Base-by-base conservation (phyloP, 148 eudicot species). In the Camellia lanceoleosa region DNA sequence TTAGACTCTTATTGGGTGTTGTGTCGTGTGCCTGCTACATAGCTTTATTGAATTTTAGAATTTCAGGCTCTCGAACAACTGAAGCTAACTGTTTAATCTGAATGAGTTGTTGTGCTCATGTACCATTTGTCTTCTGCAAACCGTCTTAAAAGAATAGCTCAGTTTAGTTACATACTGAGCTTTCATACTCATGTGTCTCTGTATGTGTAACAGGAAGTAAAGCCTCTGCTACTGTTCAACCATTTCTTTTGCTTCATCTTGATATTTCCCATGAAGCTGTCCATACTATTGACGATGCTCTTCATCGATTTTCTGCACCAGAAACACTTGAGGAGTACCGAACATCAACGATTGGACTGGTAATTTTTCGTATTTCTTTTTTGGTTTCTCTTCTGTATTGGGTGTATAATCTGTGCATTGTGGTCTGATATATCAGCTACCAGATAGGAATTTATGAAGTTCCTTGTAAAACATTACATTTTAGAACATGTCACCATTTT, bases 211-310 rank as follows among this genome's bases (percentile, higher is more conserved):
- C 89, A 95, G 99, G 97, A 78, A 95, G 82, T 82, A 95, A 88
- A 85, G 90, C 87, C 55, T 95, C 99, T 73, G 97, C 90, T 56
- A 95, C 99, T 72, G 80, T 92, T 73, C 97, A 95, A 63, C 99
- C 97, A 77, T 95, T 89, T 86, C 89, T 91, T 49, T 85, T 91
- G 81, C 92, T 91, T 68, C 94, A 91, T 78, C 89, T 91, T 73
- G 92, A 91, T 75, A 91, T 91, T 77, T 85, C 86, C 23, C 86
- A 89, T n/a, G 94, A 91, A 78, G 86, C 87, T 83, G 89, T 89
- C 79, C 81, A 78, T 71, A 85, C 83, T 56, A 91, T 91, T 80
- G 92, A 91, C 82, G 89, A 91, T 80, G 94, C 94, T 43, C 91
- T 91, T 73, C 88, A 82, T 75, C 72, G 82, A 74, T 86, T 83